Evolutionary conservation across 345 rosid species (phyloP), one percentile per base, ranked within the genome.

Genomic region (Triadica sebifera): DNA sequence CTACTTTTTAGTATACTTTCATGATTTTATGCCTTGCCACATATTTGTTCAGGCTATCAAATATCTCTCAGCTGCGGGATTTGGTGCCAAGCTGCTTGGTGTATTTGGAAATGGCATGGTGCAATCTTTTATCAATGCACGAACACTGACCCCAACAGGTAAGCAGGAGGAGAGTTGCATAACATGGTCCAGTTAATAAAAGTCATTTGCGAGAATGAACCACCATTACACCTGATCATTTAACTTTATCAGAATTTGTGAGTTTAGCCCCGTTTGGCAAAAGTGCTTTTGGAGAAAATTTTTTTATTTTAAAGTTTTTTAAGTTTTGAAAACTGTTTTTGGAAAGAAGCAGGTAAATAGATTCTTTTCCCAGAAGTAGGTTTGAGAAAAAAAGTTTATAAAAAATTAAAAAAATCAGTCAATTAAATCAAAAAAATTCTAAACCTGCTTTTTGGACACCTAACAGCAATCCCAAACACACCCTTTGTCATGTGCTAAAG

Each of bases 71-170:
- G 89, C 93, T 80, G 98, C 98, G 11, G 98, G 99, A 77, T 93
- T 95, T 84, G 98, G 99, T 73, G 99, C 98, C 19, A 90, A 95
- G 85, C 85, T 95, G 85, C 93, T 95, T 29, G 97, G 89, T 25
- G 86, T 91, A 67, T 95, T 95, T 81, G 93, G 83, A 74, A 95
- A 95, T 85, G 97, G 99, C 79, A 95, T 91, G 97, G 94, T 91
- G 69, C 99, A 93, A 58, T 95, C 99, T 37, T 95, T 93, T 80
- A 93, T 93, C 56, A 22, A 88, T 81, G 98, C 99, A 38, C 83
- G 97, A 22, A 93, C 98, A 8, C 89, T 95, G 73, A 84, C 77
- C 20, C 93, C 97, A 43, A 57, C 83, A 79, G 98, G 98, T 93
- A 77, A 77, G 65, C 39, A 66, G 38, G 62, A 22, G 4, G 22